Evolutionary conservation across 2,329 filamentous ascomycete species (phyloP), one percentile per base, ranked within the genome.

Genomic region (Colletotrichum acutatum): DNA sequence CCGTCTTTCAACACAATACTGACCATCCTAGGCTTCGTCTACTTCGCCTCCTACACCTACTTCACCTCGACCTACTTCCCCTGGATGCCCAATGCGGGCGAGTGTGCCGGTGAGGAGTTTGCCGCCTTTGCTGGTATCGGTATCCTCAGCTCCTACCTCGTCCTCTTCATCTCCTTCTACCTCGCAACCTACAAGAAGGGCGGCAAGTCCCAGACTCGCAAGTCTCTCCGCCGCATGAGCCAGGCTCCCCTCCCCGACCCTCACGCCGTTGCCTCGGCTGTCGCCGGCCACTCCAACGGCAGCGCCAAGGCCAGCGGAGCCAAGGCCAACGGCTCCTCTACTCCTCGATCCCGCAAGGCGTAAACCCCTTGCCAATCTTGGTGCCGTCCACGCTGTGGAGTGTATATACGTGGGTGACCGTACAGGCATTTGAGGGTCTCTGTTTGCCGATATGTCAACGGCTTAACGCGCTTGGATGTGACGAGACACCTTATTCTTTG

Each of bases 111-210:
- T 80, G 96, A 98, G 88, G 97, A 98, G 85, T 98, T 98, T 80
- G 96, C 96, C 61, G 96, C 96, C 57, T 94, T 98, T 80, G 90
- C 95, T 73, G 96, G 96, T 78, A 97, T 98, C 78, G 94, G 89
- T 77, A 97, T 98, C 79, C 88, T 99, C 81, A 95, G 91, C 86
- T 97, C 95, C 37, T 99, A 98, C 90, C 91, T 99, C 73, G 90
- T 98, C 76, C 94, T 99, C 77, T 99, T 99, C 91, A 98, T 99
- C 86, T 96, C 93, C 64, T 99, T 99, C 92, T 99, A 98, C 90
- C 90, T 97, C 78, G 95, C 95, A 77, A 99, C 96, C 74, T 99
- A 99, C 88, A 94, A 93, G 87, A 95, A 95, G 88, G 92, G 93
- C 75, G 90, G 91, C 83, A 96, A 95, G 88, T 90, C 89, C 74